Percentiles rank a stretch among this genome's conserved stretches.
Evolutionary conservation across 495 filamentous ascomycete genomes (phyloP).

Genomic region (Sordaria brevicollis): DNA sequence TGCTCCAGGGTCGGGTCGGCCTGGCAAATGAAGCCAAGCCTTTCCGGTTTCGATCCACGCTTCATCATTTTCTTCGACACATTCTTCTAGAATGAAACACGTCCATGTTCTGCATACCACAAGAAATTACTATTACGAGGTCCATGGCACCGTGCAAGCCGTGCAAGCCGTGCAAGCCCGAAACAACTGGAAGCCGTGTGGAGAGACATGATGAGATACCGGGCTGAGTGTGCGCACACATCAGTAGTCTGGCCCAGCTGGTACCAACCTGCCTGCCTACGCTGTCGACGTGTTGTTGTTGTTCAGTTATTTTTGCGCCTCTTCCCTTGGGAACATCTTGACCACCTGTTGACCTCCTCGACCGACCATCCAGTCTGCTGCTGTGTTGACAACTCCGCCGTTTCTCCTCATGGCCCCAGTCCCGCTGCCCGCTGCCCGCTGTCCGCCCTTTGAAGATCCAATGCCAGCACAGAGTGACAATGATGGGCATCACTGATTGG

Average conservation of each 20-base stretch:
- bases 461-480: neutral
- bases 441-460: neutral
- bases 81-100: conserved; percentile 23
- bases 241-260: too few species aligned
- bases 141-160: conserved; percentile 10
- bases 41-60: neutral
- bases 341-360: neutral
- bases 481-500: neutral
- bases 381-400: neutral
- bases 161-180: conserved; percentile 4
- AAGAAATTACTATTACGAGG: conserved; percentile 5
- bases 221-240: neutral
- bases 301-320: neutral
- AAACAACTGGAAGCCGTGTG: neutral
- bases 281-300: neutral
- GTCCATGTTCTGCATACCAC: conserved; percentile 13
- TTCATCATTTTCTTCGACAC: conserved; percentile 12
- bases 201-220: neutral
- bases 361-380: neutral
- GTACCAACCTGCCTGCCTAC: too few species aligned
- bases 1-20: neutral
- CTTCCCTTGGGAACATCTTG: neutral
- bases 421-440: too few species aligned
- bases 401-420: neutral
- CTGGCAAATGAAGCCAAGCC: conserved; percentile 9